A percentile compares a stretch with the other conserved stretches of the same genome.
phyloP scores from a whole-genome alignment of 176 grass and related monocot species.

The Eleusine indica region DNA sequence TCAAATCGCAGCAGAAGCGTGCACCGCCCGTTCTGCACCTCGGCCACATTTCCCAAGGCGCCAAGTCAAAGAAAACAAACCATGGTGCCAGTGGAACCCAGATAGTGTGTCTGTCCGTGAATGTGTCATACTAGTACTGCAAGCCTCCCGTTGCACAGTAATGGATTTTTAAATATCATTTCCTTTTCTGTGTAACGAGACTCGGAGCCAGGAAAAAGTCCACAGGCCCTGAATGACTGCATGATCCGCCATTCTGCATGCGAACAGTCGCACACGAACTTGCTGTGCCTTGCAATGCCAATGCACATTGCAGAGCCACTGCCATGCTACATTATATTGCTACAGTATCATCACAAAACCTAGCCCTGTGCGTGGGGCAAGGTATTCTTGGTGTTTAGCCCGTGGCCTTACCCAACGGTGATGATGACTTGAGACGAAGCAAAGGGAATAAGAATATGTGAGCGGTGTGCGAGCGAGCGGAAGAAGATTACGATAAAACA shows the following conservation, averaged over 20 bases:
- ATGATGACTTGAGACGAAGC: conserved; percentile 63
- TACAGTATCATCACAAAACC: neutral
- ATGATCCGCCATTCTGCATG: neutral
- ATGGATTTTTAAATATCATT: neutral
- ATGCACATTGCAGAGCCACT: neutral
- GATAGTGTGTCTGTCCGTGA: neutral
- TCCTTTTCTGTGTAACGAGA: conserved; percentile 24
- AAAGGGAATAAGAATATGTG: conserved; percentile 64
- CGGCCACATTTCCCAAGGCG: conserved; percentile 40
- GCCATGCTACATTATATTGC: neutral
- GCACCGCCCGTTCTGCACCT: conserved; percentile 46
- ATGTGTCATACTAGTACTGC: neutral
- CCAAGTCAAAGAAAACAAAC: conserved; percentile 45
- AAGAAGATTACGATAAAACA: conserved; percentile 25
- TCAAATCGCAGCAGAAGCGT: conserved; percentile 42
- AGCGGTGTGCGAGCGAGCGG: neutral
- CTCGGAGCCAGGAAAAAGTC: conserved; percentile 11
- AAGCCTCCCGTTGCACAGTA: neutral
- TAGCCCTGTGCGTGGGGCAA: conserved; percentile 15
- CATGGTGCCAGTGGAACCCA: conserved; percentile 31
- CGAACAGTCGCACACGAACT: conserved; percentile 4
- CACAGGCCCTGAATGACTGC: conserved; percentile 14
- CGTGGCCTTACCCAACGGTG: conserved; percentile 34
- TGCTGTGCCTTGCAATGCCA: neutral
- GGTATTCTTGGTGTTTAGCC: conserved; percentile 37